A percentile compares a stretch with the other conserved stretches of the same genome.
Evolutionary conservation across 371 early-diverging fungal species (phyloP).

Genomic region (Mucor piriformis): DNA sequence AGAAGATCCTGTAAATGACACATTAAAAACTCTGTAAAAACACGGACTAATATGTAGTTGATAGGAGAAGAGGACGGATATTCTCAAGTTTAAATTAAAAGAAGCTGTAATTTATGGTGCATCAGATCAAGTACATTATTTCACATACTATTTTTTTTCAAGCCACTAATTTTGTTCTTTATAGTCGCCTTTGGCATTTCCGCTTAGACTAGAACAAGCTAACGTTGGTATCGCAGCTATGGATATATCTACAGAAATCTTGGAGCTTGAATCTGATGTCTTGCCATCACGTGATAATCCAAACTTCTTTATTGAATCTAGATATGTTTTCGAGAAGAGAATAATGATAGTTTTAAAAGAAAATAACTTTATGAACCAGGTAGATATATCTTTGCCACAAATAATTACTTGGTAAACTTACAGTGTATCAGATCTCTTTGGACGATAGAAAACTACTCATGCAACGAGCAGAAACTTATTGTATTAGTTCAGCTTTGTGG

Average conservation of each 20-base stretch:
- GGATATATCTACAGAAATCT: background rate
- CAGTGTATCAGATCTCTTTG: no score
- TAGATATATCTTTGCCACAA: background rate
- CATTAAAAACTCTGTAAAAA: no score
- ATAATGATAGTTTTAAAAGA: slow-evolving; percentile 9
- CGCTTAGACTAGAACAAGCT: slow-evolving; percentile 11
- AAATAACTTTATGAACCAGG: background rate
- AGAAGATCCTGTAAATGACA: no score
- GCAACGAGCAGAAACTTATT: no score
- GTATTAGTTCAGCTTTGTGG: no score
- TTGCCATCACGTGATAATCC: slow-evolving; percentile 2
- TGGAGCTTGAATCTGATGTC: background rate
- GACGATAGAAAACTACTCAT: no score
- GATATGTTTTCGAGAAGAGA: slow-evolving; percentile 17
- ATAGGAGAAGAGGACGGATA: slow-evolving; percentile 12
- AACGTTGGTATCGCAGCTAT: slow-evolving; percentile 2
- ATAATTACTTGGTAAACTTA: no score
- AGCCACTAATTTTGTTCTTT: background rate
- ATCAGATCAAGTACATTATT: slow-evolving; percentile 1
- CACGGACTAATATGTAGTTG: no score
- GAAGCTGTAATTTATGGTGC: slow-evolving; percentile 22
- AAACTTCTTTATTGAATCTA: slow-evolving; percentile 6
- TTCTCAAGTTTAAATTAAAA: slow-evolving; percentile 17
- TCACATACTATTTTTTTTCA: background rate
- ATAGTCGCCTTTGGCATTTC: slow-evolving; percentile 5